Evolutionary conservation across 257 asterid species (phyloP).

Genomic region (Thymus mandschuricus): DNA sequence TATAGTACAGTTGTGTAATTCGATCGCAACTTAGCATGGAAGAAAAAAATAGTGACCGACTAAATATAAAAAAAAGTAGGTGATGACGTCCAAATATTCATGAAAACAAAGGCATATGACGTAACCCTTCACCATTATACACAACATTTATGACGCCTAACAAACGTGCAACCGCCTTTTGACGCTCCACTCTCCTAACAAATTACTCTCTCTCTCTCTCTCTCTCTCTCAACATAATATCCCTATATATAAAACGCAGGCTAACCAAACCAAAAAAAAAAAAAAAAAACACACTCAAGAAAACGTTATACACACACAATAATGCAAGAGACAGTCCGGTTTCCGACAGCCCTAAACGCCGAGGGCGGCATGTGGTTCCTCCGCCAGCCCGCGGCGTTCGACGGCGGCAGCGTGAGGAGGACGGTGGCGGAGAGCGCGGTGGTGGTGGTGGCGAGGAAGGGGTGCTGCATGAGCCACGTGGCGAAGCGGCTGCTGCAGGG

Average conservation of each 20-base stretch:
- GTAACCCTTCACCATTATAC: constrained; percentile 1
- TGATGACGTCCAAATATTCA: background rate
- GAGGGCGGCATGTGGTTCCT: background rate
- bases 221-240: background rate
- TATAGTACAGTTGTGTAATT: no score
- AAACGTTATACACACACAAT: background rate
- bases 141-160: constrained; percentile 13
- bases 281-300: background rate
- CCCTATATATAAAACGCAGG: background rate
- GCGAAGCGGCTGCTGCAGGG: constrained; percentile 52
- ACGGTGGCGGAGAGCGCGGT: constrained; percentile 36
- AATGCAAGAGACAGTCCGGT: constrained; percentile 33
- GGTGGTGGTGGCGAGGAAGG: constrained; percentile 23
- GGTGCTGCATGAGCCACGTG: constrained; percentile 45
- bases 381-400: background rate
- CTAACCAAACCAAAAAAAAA: background rate
- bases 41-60: background rate
- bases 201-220: background rate
- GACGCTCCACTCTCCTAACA: constrained; percentile 18
- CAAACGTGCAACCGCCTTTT: constrained; percentile 26
- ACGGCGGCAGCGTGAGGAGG: constrained; percentile 13
- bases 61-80: background rate
- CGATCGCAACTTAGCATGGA: no score
- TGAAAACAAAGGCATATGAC: constrained; percentile 11
- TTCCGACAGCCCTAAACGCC: background rate